Base-by-base conservation (phyloP, 1,284 basidiomycete genomes). In the Apiotrichum montevideense region DNA sequence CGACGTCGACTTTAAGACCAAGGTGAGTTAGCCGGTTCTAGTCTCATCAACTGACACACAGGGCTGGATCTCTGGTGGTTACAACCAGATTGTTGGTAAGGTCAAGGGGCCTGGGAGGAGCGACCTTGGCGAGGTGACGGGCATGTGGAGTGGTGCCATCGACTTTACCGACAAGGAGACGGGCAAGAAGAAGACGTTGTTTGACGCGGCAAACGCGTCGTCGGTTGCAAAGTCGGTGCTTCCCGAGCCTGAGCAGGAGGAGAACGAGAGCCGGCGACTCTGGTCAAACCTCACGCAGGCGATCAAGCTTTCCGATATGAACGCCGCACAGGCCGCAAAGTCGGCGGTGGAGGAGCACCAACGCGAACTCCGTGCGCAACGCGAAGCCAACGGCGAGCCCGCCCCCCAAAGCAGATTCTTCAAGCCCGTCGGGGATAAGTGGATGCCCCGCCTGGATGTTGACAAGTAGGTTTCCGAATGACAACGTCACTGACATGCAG, bases 1-100 rank as follows among this genome's bases (percentile, higher is more conserved):
- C 62, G 92, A 97, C 70, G 79, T 98, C 43, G 93, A 97, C 66
- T 99, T 98, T 81, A 98, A 98, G 81, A 96, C 92, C 32, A 98
- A 97, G 84, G 88, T 71, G 29, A 32, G 54, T 21, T 21, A 21
- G 21, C 21, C 21, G 21, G 21, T 21, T 21, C 21, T 21, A 21
- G 21, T 41, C 14, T 35, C 34, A 21, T 39, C 37, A 8, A 40
- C 15, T 29, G 14, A 41, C 37, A 35, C 55, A 11, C 66, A 90
- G 88, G 95, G 95, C 32, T 98, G 95, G 82, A 97, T 97, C 74
- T 93, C 90, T 1, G 95, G 95, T 14, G 88, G 88, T 33, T 98
- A 98, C 80, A 98, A 99, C 72, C 85, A 87, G 32, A 85, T 99
- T 57, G 76, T 83, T 4, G 96, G 94, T 35, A 85, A 85, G 62